Base-by-base conservation (phyloP, 164 flowering plant genomes). In the Vitis riparia region DNA sequence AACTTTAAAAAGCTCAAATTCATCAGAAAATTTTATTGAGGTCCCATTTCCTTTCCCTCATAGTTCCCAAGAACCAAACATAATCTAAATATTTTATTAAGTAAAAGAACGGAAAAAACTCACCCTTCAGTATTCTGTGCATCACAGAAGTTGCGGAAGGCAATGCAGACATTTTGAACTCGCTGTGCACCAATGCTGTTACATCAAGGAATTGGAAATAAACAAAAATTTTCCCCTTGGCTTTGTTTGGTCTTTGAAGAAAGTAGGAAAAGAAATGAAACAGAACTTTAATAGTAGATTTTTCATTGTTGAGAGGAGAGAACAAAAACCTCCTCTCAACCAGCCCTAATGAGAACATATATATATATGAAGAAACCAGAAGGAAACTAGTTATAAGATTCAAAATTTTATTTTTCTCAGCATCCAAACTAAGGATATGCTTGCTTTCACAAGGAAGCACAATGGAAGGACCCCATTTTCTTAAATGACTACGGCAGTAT, bases 161-260 rank as follows among this genome's bases (percentile, higher is more conserved):
- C 53, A 30, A 83, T 80, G 79, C 92, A 88, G 50, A 67, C 64
- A 17, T 68, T 83, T 57, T 80, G 77, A 68, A 88, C 84, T 71
- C 85, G 78, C 19, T 85, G 77, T 44, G 89, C 92, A 17, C 91
- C 91, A 17, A 87, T 80, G 72, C 91, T 87, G 84, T 68, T 8
- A 63, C 29, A 30, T 16, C 11, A 66, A 59, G 47, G 55, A 9
- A 52, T 57, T 27, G 7, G 30, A 62, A 60, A 5, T 44, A 29
- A 17, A 23, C 9, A 19, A 56, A 51, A 55, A 3, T 19, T 16
- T 57, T 57, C 29, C 29, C 29, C 11, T 57, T 13, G 29, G 59
- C 59, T 57, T 1, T 11, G 10, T 73, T 55, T 5, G 51, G 15
- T 32, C 62, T 37, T 29, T 63, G 55, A 53, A 68, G 16, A 59